Percentiles rank a stretch among this genome's conserved stretches.
Evolutionary conservation across 176 grass and related monocot genomes (phyloP).

Genomic region (Oryza glaberrima): DNA sequence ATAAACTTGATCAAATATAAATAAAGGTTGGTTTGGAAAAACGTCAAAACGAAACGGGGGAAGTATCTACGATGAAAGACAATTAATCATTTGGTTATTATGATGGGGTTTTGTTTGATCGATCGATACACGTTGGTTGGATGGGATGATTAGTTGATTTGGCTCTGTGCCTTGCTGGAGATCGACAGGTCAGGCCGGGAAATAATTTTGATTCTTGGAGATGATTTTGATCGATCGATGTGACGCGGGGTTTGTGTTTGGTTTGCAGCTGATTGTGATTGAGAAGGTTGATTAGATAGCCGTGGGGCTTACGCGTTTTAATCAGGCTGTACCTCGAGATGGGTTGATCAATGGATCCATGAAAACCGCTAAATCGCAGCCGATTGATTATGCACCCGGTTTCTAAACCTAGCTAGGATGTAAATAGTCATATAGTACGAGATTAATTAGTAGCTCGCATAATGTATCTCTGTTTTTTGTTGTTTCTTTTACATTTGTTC

Average conservation of each 20-base stretch:
- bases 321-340: not conserved
- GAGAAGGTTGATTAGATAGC: constrained; percentile 22
- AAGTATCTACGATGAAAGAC: not conserved
- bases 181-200: not conserved
- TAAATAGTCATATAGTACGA: too few species aligned
- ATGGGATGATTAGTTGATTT: not conserved
- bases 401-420: too few species aligned
- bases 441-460: too few species aligned
- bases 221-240: not conserved
- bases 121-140: not conserved
- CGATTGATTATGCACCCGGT: too few species aligned
- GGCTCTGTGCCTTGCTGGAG: not conserved
- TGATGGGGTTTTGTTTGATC: not conserved
- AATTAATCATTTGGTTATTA: not conserved
- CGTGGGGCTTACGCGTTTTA: constrained; percentile 19
- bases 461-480: too few species aligned
- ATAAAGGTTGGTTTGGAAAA: too few species aligned
- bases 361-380: too few species aligned
- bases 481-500: too few species aligned
- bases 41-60: too few species aligned
- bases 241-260: not conserved
- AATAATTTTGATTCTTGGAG: not conserved
- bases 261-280: not conserved
- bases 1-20: too few species aligned
- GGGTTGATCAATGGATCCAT: not conserved